Conservation (phyloP, 2,329 filamentous ascomycete genomes). For the Colletotrichum chrysophilum region DNA sequence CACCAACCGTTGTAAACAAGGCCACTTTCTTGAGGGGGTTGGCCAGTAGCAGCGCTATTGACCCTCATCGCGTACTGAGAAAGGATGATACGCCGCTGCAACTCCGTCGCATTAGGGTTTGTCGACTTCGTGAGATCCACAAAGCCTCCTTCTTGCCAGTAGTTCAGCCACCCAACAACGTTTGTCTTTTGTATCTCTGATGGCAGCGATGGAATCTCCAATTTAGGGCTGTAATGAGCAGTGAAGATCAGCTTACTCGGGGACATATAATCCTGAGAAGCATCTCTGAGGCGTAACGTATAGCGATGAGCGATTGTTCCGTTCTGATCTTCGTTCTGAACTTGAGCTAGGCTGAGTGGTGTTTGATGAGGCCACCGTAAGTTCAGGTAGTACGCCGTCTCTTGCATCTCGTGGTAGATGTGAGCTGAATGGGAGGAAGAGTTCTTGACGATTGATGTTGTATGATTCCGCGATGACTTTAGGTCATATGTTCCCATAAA, state of each 20-base stretch:
- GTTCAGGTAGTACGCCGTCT: slow-evolving; percentile 42
- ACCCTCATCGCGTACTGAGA: slow-evolving; percentile 48
- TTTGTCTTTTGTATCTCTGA: slow-evolving; percentile 28
- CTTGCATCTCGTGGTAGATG: slow-evolving; percentile 38
- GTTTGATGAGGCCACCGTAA: slow-evolving; percentile 32
- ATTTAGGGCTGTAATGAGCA: slow-evolving; percentile 35
- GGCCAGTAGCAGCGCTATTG: slow-evolving; percentile 39
- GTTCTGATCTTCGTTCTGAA: slow-evolving; percentile 2
- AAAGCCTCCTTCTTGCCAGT: slow-evolving; percentile 44
- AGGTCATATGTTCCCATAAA: slow-evolving; percentile 43
- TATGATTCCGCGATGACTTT: slow-evolving; percentile 32
- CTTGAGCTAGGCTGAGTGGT: slow-evolving; percentile 11
- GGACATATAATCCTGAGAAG: background rate
- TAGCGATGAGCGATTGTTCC: background rate
- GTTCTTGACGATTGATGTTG: slow-evolving; percentile 28
- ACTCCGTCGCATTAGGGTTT: slow-evolving; percentile 39
- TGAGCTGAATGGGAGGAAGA: slow-evolving; percentile 25
- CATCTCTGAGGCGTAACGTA: background rate
- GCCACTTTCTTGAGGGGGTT: slow-evolving; percentile 7
- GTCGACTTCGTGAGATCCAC: slow-evolving; percentile 42
- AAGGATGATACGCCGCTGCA: slow-evolving; percentile 37
- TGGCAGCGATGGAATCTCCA: slow-evolving; percentile 27
- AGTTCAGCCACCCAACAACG: slow-evolving; percentile 33
- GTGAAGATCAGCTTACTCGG: slow-evolving; percentile 31
- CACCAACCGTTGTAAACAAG: slow-evolving; percentile 37